Evolutionary conservation across 2,329 filamentous ascomycete species (phyloP).

Genomic region (Rosellinia necatrix): DNA sequence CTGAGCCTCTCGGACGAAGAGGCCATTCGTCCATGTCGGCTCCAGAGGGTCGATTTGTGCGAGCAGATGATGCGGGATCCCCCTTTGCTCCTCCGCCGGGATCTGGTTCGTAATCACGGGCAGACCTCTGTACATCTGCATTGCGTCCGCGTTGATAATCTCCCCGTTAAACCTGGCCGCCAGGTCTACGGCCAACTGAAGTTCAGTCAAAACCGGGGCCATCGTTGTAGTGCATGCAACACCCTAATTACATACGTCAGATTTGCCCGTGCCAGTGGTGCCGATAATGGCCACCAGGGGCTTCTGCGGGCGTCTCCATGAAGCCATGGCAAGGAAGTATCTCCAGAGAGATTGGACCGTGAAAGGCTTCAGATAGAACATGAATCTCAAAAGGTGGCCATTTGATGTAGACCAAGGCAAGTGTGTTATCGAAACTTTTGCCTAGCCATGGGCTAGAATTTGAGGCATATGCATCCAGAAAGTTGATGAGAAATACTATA

Average conservation of each 20-base stretch:
- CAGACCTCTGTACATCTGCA: conserved; percentile 93
- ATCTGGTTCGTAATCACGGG: conserved; percentile 97
- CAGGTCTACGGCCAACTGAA: conserved; percentile 86
- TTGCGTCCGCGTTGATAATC: conserved; percentile 95
- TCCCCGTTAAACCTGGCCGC: conserved; percentile 86
- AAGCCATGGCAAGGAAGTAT: conserved; percentile 45
- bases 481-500: too few species aligned
- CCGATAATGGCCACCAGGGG: conserved; percentile 84
- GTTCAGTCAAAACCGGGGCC: conserved; percentile 18
- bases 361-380: conserved; percentile 5
- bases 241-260: conserved; percentile 43
- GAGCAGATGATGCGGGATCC: conserved; percentile 85
- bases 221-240: background rate
- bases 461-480: too few species aligned
- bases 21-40: conserved; percentile 80
- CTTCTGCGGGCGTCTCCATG: conserved; percentile 46
- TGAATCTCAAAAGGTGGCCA: conserved; percentile 2
- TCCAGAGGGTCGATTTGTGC: conserved; percentile 76
- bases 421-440: too few species aligned
- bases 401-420: background rate
- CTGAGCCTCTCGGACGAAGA: conserved; percentile 73
- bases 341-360: conserved; percentile 20
- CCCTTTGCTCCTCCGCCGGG: conserved; percentile 71
- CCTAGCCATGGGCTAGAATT: too few species aligned
- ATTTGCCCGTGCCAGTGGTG: conserved; percentile 81